These are phyloP conservation scores for Leccinum disarticulatum DNA, from an alignment of 768 basidiomycete species.

Conservation along the genomic window DNA sequence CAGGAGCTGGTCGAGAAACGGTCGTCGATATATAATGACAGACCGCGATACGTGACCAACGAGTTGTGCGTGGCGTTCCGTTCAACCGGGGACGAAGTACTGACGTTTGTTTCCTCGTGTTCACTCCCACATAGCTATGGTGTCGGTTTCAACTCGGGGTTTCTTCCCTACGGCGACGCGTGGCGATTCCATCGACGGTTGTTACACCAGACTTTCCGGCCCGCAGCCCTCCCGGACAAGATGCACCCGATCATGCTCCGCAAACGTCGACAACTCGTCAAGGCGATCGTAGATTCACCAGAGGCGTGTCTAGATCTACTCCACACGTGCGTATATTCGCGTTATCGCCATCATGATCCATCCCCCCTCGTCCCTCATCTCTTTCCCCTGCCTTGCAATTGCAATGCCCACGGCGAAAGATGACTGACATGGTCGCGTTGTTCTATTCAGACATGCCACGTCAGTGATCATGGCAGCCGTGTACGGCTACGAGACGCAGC, in stretches of 20 bases:
- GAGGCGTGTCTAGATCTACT: conserved; percentile 4
- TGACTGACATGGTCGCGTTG: neutral
- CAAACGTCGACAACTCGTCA: conserved; percentile 10
- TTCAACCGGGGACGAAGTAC: neutral
- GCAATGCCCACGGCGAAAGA: neutral
- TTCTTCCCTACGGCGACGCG: neutral
- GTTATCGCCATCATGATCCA: neutral
- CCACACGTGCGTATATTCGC: conserved; percentile 5
- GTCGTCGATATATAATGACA: conserved; percentile 17
- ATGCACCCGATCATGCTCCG: conserved; percentile 9
- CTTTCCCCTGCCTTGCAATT: neutral
- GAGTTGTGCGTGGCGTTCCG: conserved; percentile 10
- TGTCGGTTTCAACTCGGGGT: conserved; percentile 17
- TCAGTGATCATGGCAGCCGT: conserved; percentile 25
- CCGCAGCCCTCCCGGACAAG: conserved; percentile 1
- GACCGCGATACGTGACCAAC: conserved; percentile 8
- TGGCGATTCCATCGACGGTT: conserved; percentile 11
- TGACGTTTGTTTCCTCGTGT: neutral
- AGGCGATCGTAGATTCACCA: conserved; percentile 2
- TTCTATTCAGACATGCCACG: conserved; percentile 8
- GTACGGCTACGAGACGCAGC: conserved; percentile 10
- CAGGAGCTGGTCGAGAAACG: conserved; percentile 16
- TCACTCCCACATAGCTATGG: conserved; percentile 1
- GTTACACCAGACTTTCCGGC: conserved; percentile 17
- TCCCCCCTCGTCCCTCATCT: too few species aligned